These are phyloP conservation scores for Podaxis carcinomalis DNA, from an alignment of 768 basidiomycete species.

Conservation along the genomic window DNA sequence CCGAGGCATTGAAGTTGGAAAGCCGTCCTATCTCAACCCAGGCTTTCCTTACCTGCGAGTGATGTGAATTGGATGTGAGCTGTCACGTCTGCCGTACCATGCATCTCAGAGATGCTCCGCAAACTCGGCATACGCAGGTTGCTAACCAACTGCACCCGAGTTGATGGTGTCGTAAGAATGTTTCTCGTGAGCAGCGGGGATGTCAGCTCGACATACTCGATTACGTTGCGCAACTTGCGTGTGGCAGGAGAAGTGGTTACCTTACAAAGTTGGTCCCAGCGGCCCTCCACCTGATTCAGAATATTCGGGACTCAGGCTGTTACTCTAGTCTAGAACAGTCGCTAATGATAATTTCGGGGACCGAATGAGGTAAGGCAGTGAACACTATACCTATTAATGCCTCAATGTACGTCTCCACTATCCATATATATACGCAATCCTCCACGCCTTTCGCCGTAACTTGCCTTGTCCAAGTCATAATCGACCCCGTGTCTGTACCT, in stretches of 20 bases:
- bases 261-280: not conserved
- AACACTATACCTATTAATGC: not conserved
- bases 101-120: not conserved
- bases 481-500: too few relatives aligned
- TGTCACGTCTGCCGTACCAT: not conserved
- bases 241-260: not conserved
- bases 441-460: not conserved
- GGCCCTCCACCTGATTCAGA: not conserved
- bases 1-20: not conserved
- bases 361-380: not conserved
- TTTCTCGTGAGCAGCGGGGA: not conserved
- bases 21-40: not conserved
- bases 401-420: not conserved
- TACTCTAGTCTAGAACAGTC: not conserved
- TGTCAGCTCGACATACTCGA: not conserved
- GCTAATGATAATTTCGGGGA: not conserved
- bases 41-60: not conserved
- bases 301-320: not conserved
- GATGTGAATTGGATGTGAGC: not conserved
- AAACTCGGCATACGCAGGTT: not conserved
- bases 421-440: not conserved
- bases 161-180: not conserved
- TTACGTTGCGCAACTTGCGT: not conserved
- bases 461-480: too few relatives aligned
- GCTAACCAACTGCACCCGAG: constrained; percentile 5